phyloP scores from a whole-genome alignment of 192 early-diverging fungal species.

The Coemansia sp. region DNA sequence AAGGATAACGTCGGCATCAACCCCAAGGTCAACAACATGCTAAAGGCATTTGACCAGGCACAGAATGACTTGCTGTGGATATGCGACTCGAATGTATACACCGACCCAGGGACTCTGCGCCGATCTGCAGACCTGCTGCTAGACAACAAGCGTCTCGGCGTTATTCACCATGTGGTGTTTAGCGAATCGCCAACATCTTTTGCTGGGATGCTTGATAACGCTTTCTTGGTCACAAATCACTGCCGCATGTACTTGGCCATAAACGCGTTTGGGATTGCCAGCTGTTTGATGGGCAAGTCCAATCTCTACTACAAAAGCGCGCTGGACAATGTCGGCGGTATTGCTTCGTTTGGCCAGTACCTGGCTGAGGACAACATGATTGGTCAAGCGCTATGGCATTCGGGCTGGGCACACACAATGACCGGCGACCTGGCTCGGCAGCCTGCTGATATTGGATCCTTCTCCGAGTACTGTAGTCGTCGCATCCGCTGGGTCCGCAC shows the following conservation, averaged over 20 bases:
- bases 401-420: constrained; percentile 80
- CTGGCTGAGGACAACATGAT: constrained; percentile 97
- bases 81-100: constrained; percentile 87
- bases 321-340: constrained; percentile 76
- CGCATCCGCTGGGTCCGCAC: constrained; percentile 92
- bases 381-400: constrained; percentile 78
- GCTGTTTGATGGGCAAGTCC: constrained; percentile 93
- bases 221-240: constrained; percentile 87
- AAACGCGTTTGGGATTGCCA: constrained; percentile 80
- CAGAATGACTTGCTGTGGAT: constrained; percentile 94
- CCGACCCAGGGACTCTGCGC: constrained; percentile 72
- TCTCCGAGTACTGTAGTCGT: constrained; percentile 79
- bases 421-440: constrained; percentile 87
- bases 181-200: constrained; percentile 70
- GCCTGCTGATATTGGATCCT: constrained; percentile 68
- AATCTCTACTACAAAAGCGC: constrained; percentile 86
- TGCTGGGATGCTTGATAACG: constrained; percentile 80
- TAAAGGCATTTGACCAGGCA: constrained; percentile 73
- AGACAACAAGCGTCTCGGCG: constrained; percentile 69
- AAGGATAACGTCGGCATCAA: constrained; percentile 79
- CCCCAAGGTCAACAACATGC: constrained; percentile 95
- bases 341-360: constrained; percentile 83
- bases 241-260: constrained; percentile 95
- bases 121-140: constrained; percentile 79
- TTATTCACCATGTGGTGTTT: constrained; percentile 94